Evolutionary conservation across 148 eudicot genomes (phyloP).

Genomic region (Fallopia convolvulus): DNA sequence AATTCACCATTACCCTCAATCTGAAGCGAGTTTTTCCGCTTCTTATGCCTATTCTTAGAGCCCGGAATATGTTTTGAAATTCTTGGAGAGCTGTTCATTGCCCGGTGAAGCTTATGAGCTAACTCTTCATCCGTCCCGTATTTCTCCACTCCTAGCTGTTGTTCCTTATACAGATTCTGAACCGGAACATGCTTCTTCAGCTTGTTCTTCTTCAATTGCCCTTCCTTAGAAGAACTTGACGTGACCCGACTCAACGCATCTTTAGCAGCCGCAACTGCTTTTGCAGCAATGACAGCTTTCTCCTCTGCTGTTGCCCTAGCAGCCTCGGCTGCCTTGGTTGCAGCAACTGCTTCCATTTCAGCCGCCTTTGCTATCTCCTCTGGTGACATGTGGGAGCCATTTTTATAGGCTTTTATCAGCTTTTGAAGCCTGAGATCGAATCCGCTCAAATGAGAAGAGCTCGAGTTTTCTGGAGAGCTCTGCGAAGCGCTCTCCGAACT

Average conservation of each 20-base stretch:
- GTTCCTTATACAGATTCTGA: slow-evolving; percentile 44
- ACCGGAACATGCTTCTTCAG: slow-evolving; percentile 72
- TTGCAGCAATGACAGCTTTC: slow-evolving; percentile 73
- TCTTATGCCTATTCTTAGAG: slow-evolving; percentile 53
- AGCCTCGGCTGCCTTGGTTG: slow-evolving; percentile 52
- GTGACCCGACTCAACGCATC: slow-evolving; percentile 54
- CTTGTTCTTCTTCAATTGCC: slow-evolving; percentile 48
- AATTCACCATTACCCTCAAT: slow-evolving; percentile 25
- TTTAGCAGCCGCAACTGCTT: slow-evolving; percentile 79
- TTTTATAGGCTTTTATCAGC: slow-evolving; percentile 40
- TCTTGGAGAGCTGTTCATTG: slow-evolving; percentile 77
- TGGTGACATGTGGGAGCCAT: slow-evolving; percentile 47
- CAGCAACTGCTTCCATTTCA: slow-evolving; percentile 41
- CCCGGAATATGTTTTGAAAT: slow-evolving; percentile 43
- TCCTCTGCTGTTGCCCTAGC: slow-evolving; percentile 78
- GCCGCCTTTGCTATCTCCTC: slow-evolving; percentile 73
- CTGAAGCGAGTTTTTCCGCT: slow-evolving; percentile 31
- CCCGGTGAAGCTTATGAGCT: slow-evolving; percentile 66
- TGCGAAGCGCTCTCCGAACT: slow-evolving; percentile 38
- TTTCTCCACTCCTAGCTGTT: slow-evolving; percentile 32
- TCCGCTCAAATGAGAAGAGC: slow-evolving; percentile 19
- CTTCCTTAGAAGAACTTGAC: slow-evolving; percentile 40
- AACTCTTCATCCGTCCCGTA: slow-evolving; percentile 66
- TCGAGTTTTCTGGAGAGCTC: slow-evolving; percentile 19
- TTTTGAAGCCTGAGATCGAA: slow-evolving; percentile 40